These are phyloP conservation scores for Flaveria floridana DNA, from an alignment of 140 eudicot species.

Conservation along the genomic window DNA sequence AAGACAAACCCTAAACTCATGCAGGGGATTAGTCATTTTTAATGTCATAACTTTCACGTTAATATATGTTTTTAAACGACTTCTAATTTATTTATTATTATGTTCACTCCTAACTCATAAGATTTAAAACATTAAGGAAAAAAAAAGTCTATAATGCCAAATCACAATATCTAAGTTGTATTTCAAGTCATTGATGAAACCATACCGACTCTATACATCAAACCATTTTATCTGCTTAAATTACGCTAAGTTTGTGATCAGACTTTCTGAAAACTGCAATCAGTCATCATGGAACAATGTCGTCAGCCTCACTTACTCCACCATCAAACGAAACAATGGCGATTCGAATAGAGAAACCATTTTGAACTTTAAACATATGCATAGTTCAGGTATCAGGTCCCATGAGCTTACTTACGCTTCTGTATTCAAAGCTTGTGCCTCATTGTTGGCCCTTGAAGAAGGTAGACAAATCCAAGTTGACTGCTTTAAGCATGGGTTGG, in stretches of 20 bases:
- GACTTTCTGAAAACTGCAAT: slow-evolving; percentile 19
- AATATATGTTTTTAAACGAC: too few relatives aligned
- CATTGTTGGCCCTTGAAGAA: slow-evolving; percentile 39
- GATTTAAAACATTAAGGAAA: too few relatives aligned
- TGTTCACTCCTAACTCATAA: too few relatives aligned
- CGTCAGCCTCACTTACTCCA: slow-evolving; percentile 28
- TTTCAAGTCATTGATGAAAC: slow-evolving; percentile 22
- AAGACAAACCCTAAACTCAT: too few relatives aligned
- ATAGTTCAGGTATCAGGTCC: slow-evolving; percentile 33
- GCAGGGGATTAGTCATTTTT: too few relatives aligned
- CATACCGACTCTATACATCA: slow-evolving; percentile 28
- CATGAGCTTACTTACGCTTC: slow-evolving; percentile 52
- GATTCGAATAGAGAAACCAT: slow-evolving; percentile 32
- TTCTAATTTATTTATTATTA: too few relatives aligned
- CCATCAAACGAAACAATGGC: slow-evolving; percentile 4
- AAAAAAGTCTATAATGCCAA: too few relatives aligned
- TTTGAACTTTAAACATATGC: slow-evolving; percentile 43
- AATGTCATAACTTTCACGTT: too few relatives aligned
- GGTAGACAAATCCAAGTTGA: slow-evolving; percentile 60
- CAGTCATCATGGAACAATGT: slow-evolving; percentile 40
- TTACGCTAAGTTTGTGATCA: slow-evolving; percentile 15
- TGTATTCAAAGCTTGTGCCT: slow-evolving; percentile 66
- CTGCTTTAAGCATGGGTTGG: slow-evolving; percentile 54
- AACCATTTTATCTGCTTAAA: slow-evolving; percentile 21
- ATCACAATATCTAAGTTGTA: neutral